Evolutionary conservation across 345 rosid genomes (phyloP).

Genomic region (Rhodamnia argentea): DNA sequence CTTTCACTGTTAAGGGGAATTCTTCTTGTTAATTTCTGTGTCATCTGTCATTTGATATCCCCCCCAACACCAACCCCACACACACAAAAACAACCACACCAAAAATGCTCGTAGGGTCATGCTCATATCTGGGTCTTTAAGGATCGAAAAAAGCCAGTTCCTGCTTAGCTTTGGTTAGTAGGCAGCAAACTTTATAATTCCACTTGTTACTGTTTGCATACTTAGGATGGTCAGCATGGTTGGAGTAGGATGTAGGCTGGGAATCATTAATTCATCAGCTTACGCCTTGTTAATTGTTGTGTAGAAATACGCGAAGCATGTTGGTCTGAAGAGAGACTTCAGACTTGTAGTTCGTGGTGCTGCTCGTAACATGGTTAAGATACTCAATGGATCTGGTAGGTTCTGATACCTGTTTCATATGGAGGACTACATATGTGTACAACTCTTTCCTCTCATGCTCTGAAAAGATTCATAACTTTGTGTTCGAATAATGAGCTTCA

Average conservation of each 20-base stretch:
- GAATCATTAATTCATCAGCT: conserved; percentile 5
- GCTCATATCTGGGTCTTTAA: not conserved
- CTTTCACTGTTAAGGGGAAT: not conserved
- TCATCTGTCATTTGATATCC: not conserved
- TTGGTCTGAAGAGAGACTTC: conserved; percentile 90
- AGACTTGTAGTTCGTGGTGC: conserved; percentile 95
- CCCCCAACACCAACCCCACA: too few species aligned
- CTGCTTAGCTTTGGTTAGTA: not conserved
- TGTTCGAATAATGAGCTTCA: not conserved
- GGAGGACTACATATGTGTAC: not conserved
- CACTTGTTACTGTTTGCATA: not conserved
- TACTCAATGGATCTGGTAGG: conserved; percentile 75
- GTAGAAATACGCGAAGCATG: conserved; percentile 82
- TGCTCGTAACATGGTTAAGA: conserved; percentile 86
- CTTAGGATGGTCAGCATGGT: not conserved
- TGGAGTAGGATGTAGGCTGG: not conserved
- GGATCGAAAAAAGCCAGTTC: too few species aligned
- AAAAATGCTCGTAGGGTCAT: too few species aligned
- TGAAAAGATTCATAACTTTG: not conserved
- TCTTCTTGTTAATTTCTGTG: not conserved
- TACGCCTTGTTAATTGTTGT: conserved; percentile 2
- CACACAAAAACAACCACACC: too few species aligned
- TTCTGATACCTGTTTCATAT: conserved; percentile 3
- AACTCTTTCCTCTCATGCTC: not conserved
- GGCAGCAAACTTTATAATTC: not conserved